Conservation (phyloP, 2,329 filamentous ascomycete genomes). For the Ophiostoma perfectum region DNA sequence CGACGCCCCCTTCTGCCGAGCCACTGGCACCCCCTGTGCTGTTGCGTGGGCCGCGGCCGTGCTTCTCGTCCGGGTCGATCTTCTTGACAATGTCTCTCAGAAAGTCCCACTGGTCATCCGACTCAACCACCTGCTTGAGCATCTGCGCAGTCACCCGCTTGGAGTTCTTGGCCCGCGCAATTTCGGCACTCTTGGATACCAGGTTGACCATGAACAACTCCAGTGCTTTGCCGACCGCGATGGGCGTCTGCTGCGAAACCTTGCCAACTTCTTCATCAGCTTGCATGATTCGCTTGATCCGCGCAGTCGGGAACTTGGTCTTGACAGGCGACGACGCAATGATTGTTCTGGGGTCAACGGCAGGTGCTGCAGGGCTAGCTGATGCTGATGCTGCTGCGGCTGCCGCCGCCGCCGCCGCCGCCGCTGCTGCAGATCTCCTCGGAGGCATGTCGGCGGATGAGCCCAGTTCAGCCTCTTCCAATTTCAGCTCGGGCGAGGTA, state of each 20-base stretch:
- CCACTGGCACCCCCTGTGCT: conserved; percentile 47
- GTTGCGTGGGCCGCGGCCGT: conserved; percentile 41
- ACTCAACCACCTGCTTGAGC: conserved; percentile 83
- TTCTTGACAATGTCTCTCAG: conserved; percentile 83
- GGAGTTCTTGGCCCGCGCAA: conserved; percentile 74
- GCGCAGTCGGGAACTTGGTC: conserved; percentile 93
- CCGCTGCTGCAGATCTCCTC: conserved; percentile 20
- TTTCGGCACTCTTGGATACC: conserved; percentile 78
- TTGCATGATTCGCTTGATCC: conserved; percentile 99
- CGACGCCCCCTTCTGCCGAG: conserved; percentile 7
- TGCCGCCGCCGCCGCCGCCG: conserved; percentile 5
- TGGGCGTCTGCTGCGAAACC: conserved; percentile 94
- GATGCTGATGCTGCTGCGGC: not conserved
- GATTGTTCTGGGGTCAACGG: conserved; percentile 13
- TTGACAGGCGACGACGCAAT: conserved; percentile 68
- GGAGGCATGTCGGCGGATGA: conserved; percentile 23
- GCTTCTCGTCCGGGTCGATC: conserved; percentile 57
- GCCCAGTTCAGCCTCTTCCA: not conserved
- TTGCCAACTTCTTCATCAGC: conserved; percentile 98
- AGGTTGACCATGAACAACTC: conserved; percentile 97
- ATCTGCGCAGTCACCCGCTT: conserved; percentile 87
- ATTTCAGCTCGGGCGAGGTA: not conserved
- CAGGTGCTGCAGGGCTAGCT: not conserved
- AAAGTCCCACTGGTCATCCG: conserved; percentile 92
- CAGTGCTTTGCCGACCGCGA: conserved; percentile 89